phyloP scores from a whole-genome alignment of 2,329 filamentous ascomycete genomes.

The Sporothrix brasiliensis region DNA sequence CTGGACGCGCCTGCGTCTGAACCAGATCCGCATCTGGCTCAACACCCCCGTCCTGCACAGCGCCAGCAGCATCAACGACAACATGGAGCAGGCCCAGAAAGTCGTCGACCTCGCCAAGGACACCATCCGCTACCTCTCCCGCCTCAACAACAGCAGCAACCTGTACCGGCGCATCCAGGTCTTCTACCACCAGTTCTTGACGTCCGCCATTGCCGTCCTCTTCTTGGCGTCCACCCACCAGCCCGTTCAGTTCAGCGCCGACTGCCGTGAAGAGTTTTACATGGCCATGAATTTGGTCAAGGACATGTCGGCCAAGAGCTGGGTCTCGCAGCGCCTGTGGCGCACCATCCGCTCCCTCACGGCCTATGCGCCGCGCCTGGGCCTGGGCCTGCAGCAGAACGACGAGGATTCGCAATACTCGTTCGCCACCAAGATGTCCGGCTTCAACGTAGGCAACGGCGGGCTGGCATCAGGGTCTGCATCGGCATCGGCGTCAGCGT shows the following conservation, averaged over 20 bases:
- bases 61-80: slow-evolving; percentile 76
- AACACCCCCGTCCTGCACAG: slow-evolving; percentile 87
- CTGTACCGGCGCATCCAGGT: slow-evolving; percentile 73
- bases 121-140: slow-evolving; percentile 70
- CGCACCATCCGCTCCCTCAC: slow-evolving; percentile 70
- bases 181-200: slow-evolving; percentile 80
- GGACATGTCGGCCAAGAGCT: slow-evolving; percentile 70
- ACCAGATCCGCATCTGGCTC: slow-evolving; percentile 64
- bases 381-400: slow-evolving; percentile 63
- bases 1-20: slow-evolving; percentile 81
- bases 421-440: slow-evolving; percentile 46
- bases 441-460: background rate
- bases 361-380: slow-evolving; percentile 70
- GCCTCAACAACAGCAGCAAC: slow-evolving; percentile 71
- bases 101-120: slow-evolving; percentile 76
- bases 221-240: slow-evolving; percentile 78
- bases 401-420: slow-evolving; percentile 57
- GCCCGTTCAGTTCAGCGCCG: slow-evolving; percentile 68
- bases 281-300: slow-evolving; percentile 75
- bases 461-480: too few species aligned
- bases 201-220: slow-evolving; percentile 72
- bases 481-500: background rate
- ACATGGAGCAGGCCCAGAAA: slow-evolving; percentile 71
- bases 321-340: slow-evolving; percentile 74
- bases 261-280: slow-evolving; percentile 76